phyloP scores from a whole-genome alignment of 805 yeast species.

The Zygosaccharomyces gambellarensis region DNA sequence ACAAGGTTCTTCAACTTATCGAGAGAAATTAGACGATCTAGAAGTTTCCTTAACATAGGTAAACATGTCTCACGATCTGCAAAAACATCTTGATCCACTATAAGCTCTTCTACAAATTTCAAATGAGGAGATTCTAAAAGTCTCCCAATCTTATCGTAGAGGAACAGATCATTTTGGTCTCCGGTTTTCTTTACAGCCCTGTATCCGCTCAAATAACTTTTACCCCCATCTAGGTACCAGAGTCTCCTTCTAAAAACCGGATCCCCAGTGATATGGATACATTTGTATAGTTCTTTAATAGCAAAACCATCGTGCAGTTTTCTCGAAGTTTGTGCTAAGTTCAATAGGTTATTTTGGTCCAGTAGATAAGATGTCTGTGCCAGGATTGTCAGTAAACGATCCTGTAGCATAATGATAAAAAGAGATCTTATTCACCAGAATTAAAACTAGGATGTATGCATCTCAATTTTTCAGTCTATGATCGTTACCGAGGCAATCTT shows the following conservation, averaged over 20 bases:
- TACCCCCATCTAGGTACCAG: constrained; percentile 35
- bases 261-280: constrained; percentile 35
- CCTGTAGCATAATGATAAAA: constrained; percentile 6
- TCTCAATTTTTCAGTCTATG: neutral
- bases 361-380: constrained; percentile 23
- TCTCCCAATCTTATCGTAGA: constrained; percentile 38
- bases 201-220: constrained; percentile 39
- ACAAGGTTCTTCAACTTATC: constrained; percentile 24
- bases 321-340: constrained; percentile 34
- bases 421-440: neutral
- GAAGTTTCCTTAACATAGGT: constrained; percentile 12
- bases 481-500: neutral
- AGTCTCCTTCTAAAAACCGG: constrained; percentile 29
- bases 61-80: constrained; percentile 22
- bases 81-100: constrained; percentile 33
- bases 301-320: constrained; percentile 31
- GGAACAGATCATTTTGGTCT: constrained; percentile 37
- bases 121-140: constrained; percentile 38
- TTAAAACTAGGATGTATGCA: neutral
- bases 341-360: constrained; percentile 39
- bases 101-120: constrained; percentile 33
- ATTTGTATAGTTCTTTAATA: constrained; percentile 36
- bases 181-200: constrained; percentile 33
- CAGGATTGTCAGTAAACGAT: constrained; percentile 7
- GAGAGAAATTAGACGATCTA: constrained; percentile 22